A percentile compares a stretch with the other conserved stretches of the same genome.
Evolutionary conservation across 2,329 filamentous ascomycete genomes (phyloP).

Genomic region (Cordyceps cicadae): DNA sequence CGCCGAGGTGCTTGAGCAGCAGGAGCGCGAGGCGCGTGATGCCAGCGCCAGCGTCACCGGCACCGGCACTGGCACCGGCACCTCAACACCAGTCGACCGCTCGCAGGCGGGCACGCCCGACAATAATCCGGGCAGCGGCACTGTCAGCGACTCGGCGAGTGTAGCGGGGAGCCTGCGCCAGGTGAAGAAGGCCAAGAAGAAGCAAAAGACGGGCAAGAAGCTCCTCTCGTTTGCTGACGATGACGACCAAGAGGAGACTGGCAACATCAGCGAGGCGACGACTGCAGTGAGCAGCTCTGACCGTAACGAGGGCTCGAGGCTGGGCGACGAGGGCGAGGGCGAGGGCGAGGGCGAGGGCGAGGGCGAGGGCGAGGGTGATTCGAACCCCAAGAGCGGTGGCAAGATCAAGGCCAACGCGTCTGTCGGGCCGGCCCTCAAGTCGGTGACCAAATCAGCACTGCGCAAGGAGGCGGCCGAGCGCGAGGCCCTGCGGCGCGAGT

Average conservation of each 20-base stretch:
- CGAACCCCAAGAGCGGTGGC: conserved; percentile 22
- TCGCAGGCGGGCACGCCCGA: conserved; percentile 42
- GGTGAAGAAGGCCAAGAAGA: conserved; percentile 30
- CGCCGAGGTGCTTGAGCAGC: conserved; percentile 86
- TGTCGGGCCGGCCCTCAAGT: conserved; percentile 59
- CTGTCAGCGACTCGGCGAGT: conserved; percentile 25
- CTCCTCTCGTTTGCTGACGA: conserved; percentile 60
- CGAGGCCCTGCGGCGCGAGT: conserved; percentile 74
- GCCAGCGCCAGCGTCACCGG: conserved; percentile 33
- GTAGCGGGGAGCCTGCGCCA: conserved; percentile 17
- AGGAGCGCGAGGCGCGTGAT: conserved; percentile 72
- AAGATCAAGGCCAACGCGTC: conserved; percentile 56
- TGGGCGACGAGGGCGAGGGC: conserved; percentile 3
- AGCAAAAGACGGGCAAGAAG: conserved; percentile 33
- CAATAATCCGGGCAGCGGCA: conserved; percentile 18
- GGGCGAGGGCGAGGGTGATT: conserved; percentile 5
- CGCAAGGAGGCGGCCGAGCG: conserved; percentile 71
- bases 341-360: background rate
- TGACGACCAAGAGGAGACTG: conserved; percentile 57
- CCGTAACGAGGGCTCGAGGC: conserved; percentile 13
- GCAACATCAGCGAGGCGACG: conserved; percentile 22
- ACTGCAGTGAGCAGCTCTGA: conserved; percentile 29
- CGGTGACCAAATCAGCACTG: conserved; percentile 62
- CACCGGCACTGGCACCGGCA: conserved; percentile 25
- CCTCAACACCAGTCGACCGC: conserved; percentile 38